Percentiles rank a stretch among this genome's conserved stretches.
phyloP scores from a whole-genome alignment of 306 rosid genomes.

The Cotoneaster glaucophyllus region DNA sequence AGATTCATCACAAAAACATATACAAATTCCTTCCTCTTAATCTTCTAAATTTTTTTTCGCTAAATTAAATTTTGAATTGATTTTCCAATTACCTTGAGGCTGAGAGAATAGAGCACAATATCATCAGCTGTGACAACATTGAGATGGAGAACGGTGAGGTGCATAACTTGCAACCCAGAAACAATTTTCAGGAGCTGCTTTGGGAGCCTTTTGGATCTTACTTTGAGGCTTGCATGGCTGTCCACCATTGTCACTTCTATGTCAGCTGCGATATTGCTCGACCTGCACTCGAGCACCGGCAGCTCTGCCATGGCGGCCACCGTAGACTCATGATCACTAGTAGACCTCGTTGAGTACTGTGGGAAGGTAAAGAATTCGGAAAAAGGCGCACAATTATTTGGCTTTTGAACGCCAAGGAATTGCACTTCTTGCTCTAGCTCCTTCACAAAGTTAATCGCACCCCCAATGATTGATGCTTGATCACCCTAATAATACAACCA shows the following conservation, averaged over 20 bases:
- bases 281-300: background rate
- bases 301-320: conserved; percentile 17
- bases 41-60: background rate
- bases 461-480: conserved; percentile 92
- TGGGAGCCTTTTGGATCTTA: conserved; percentile 62
- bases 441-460: conserved; percentile 87
- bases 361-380: conserved; percentile 87
- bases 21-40: background rate
- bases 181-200: conserved; percentile 73
- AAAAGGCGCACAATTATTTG: conserved; percentile 41
- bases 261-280: conserved; percentile 38
- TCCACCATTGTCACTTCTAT: conserved; percentile 92
- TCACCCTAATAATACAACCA: conserved; percentile 53
- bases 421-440: conserved; percentile 83
- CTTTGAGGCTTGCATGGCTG: conserved; percentile 81
- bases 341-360: conserved; percentile 52
- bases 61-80: background rate
- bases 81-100: conserved; percentile 55
- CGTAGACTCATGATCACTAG: conserved; percentile 18
- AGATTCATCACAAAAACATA: background rate
- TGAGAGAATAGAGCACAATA: conserved; percentile 63
- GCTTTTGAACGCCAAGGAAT: conserved; percentile 40
- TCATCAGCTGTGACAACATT: conserved; percentile 61
- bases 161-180: conserved; percentile 56
- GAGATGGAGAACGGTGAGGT: conserved; percentile 78